phyloP scores from a whole-genome alignment of 257 asterid genomes.

The Gentiana dahurica region DNA sequence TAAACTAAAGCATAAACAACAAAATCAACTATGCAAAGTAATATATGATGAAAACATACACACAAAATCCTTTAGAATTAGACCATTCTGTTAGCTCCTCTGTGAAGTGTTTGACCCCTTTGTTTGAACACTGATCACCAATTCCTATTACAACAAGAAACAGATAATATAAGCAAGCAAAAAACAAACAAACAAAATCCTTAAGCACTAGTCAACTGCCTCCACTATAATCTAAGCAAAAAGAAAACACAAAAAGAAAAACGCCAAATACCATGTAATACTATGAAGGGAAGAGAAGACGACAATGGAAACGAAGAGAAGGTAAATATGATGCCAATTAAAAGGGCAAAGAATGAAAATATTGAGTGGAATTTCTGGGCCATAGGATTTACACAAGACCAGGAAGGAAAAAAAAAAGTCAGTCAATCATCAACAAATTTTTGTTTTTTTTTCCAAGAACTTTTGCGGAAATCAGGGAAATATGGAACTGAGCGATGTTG shows the following conservation, averaged over 20 bases:
- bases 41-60: conserved; percentile 23
- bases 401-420: not conserved
- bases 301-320: conserved; percentile 29
- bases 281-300: conserved; percentile 62
- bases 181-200: conserved; percentile 1
- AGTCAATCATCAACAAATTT: not conserved
- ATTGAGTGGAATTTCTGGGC: conserved; percentile 8
- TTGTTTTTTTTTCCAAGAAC: conserved; percentile 3
- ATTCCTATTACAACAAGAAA: conserved; percentile 37
- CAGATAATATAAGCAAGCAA: conserved; percentile 7
- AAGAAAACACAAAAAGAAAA: not conserved
- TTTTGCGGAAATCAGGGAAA: conserved; percentile 14
- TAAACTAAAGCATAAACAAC: not conserved
- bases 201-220: not conserved
- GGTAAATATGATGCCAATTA: conserved; percentile 21
- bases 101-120: conserved; percentile 64
- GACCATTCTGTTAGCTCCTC: conserved; percentile 59
- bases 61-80: conserved; percentile 60
- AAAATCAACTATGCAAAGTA: not conserved
- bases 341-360: conserved; percentile 3
- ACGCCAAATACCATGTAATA: conserved; percentile 65
- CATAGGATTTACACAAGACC: conserved; percentile 8
- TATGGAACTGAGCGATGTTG: not conserved
- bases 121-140: conserved; percentile 83
- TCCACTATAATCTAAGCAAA: not conserved